phyloP scores from a whole-genome alignment of 2,329 filamentous ascomycete species.

The Aspergillus clavatus region DNA sequence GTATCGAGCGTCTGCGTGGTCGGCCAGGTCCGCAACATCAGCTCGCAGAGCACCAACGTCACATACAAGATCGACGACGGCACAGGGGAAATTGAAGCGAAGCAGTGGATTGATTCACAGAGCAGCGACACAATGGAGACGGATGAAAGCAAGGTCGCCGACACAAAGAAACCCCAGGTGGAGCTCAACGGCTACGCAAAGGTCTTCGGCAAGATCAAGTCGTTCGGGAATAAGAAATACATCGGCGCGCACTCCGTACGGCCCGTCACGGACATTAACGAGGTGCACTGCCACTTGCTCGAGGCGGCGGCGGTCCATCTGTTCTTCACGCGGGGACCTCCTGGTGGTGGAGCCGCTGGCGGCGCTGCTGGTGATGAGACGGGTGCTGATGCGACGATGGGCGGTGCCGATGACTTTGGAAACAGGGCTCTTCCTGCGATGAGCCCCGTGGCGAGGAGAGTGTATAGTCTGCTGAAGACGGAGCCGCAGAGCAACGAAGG shows the following conservation, averaged over 20 bases:
- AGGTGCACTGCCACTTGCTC: slow-evolving; percentile 86
- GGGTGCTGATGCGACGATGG: slow-evolving; percentile 25
- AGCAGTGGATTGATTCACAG: slow-evolving; percentile 43
- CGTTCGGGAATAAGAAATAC: slow-evolving; percentile 77
- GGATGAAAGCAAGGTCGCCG: slow-evolving; percentile 36
- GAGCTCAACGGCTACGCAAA: slow-evolving; percentile 75
- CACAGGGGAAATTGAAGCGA: slow-evolving; percentile 81
- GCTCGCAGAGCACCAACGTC: slow-evolving; percentile 80
- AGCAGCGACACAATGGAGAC: slow-evolving; percentile 43
- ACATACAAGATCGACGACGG: slow-evolving; percentile 94
- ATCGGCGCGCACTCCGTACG: slow-evolving; percentile 77
- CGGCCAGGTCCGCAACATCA: slow-evolving; percentile 83
- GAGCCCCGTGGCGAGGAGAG: slow-evolving; percentile 57
- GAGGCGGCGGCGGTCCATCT: slow-evolving; percentile 88
- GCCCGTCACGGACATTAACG: slow-evolving; percentile 78
- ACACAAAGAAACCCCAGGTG: slow-evolving; percentile 52
- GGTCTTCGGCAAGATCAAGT: slow-evolving; percentile 78
- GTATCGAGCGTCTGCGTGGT: slow-evolving; percentile 78
- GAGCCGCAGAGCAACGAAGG: slow-evolving; percentile 74
- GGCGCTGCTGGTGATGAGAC: slow-evolving; percentile 36
- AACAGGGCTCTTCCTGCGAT: slow-evolving; percentile 45
- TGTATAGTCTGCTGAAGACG: slow-evolving; percentile 66
- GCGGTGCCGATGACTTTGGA: slow-evolving; percentile 30
- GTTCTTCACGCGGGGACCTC: slow-evolving; percentile 68
- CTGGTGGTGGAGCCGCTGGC: slow-evolving; percentile 42